Evolutionary conservation across 73 alveolate genomes (phyloP), one percentile per base, ranked within the genome.

Genomic region (Stentor coeruleus): DNA sequence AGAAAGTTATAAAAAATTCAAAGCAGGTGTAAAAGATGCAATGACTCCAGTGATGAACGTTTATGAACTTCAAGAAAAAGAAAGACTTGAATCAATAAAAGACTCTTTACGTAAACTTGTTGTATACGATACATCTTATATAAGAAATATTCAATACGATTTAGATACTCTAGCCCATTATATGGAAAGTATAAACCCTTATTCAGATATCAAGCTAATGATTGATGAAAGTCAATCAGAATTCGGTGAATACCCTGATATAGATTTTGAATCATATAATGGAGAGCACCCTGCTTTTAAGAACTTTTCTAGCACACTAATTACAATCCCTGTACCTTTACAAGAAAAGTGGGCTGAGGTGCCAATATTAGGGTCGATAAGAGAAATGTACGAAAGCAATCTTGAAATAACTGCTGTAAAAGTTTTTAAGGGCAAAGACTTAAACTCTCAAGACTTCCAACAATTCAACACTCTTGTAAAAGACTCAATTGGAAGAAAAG

Each of bases 51-150:
- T 38, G n/a, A 30, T 75, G 26, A 39, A 75, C 26, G n/a, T 36
- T 75, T 38, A 75, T 33, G 83, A 79, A 36, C 33, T 30, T 31
- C 55, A 59, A 59, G 85, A 79, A 79, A 79, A 79, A 35, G 42
- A 40, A 36, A 20, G 86, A 28, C 3, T 42, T 14, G 85, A 79
- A 36, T 14, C 59, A 14, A 26, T 28, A 31, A 79, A 79, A 79
- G 86, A 79, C 88, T 59, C 86, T 79, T 26, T 72, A 2, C n/a
- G 84, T 14, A 42, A 72, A 41, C 82, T 79, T 20, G 86, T 79
- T 26, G 85, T 79, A 30, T 79, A 79, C 73, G 83, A 79, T 1
- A 59, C 86, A 14, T 39, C 86, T 11, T 79, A 49, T 59, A 14
- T 79, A 14, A 20, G 86, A 2, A 79, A 79, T 3, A 58, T 79